Evolutionary conservation across 805 yeast genomes (phyloP).

Genomic region (Myxozyma sirexii): DNA sequence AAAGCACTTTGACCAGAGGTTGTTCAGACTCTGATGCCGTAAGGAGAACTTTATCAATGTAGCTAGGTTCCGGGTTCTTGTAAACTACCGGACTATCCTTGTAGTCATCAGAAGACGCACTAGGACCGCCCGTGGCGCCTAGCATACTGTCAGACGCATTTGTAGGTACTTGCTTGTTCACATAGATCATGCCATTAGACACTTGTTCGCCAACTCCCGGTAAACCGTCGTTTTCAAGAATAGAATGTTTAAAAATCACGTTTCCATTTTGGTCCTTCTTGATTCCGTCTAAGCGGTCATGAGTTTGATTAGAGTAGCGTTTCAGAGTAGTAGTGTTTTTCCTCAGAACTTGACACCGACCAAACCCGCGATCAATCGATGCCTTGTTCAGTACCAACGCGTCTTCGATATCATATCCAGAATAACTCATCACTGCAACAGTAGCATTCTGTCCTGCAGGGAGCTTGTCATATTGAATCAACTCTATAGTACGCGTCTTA

Average conservation of each 20-base stretch:
- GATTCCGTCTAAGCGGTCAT: constrained; percentile 90
- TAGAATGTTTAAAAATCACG: constrained; percentile 82
- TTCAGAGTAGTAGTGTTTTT: constrained; percentile 89
- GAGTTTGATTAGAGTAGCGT: constrained; percentile 90
- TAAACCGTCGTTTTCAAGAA: constrained; percentile 91
- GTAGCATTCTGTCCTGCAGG: constrained; percentile 99
- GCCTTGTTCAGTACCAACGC: constrained; percentile 93
- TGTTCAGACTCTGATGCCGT: constrained; percentile 94
- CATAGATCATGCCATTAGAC: constrained; percentile 90
- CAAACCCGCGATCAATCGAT: constrained; percentile 94
- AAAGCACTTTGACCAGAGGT: constrained; percentile 85
- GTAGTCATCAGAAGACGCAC: constrained; percentile 54
- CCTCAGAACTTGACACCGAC: constrained; percentile 93
- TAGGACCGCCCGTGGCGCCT: constrained; percentile 33
- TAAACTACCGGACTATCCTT: constrained; percentile 90
- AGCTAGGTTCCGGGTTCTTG: constrained; percentile 93
- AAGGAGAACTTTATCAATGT: constrained; percentile 97
- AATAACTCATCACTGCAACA: constrained; percentile 98
- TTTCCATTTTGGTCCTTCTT: constrained; percentile 70
- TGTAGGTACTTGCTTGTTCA: constrained; percentile 86
- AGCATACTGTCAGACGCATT: constrained; percentile 74
- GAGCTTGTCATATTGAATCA: constrained; percentile 90
- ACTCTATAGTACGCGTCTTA: constrained; percentile 92
- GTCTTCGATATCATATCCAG: constrained; percentile 99
- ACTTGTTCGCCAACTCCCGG: constrained; percentile 94